Evolutionary conservation across 2,329 filamentous ascomycete genomes (phyloP).

Genomic region (Epichloe gansuensis): DNA sequence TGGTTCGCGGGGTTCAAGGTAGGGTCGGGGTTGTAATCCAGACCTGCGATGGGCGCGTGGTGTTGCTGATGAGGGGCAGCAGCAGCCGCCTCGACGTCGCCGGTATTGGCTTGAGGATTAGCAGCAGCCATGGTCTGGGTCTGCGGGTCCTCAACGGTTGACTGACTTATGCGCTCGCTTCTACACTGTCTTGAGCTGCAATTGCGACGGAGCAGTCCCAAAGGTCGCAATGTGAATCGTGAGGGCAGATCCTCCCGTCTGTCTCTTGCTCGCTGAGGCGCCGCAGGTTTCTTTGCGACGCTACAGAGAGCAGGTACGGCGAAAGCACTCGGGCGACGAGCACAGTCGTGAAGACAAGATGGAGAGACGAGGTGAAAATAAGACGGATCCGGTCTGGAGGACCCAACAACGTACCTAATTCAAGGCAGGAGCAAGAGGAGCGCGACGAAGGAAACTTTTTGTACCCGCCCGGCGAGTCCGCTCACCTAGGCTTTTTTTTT

Average conservation of each 20-base stretch:
- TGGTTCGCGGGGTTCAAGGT: constrained; percentile 24
- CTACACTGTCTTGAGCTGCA: background rate
- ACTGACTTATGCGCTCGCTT: no score
- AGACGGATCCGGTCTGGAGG: constrained; percentile 3
- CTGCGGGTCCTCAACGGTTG: no score
- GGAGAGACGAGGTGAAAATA: background rate
- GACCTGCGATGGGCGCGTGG: constrained; percentile 3
- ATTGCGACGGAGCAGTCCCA: background rate
- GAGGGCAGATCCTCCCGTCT: background rate
- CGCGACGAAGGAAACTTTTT: constrained; percentile 2
- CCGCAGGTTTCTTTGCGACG: background rate
- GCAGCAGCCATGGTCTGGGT: background rate
- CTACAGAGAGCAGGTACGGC: background rate
- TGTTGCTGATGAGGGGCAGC: background rate
- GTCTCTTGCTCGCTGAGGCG: constrained; percentile 1
- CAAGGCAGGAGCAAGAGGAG: background rate
- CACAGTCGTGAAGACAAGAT: constrained; percentile 1
- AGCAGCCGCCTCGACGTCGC: background rate
- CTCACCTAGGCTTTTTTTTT: background rate
- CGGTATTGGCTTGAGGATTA: background rate
- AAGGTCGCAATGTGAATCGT: background rate
- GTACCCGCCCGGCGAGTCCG: constrained; percentile 5
- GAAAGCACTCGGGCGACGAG: constrained; percentile 1
- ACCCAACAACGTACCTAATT: background rate
- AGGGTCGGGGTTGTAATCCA: constrained; percentile 19